These are phyloP conservation scores for Kurtzmaniella quercitrusa DNA, from an alignment of 1,139 yeast species.

Conservation along the genomic window DNA sequence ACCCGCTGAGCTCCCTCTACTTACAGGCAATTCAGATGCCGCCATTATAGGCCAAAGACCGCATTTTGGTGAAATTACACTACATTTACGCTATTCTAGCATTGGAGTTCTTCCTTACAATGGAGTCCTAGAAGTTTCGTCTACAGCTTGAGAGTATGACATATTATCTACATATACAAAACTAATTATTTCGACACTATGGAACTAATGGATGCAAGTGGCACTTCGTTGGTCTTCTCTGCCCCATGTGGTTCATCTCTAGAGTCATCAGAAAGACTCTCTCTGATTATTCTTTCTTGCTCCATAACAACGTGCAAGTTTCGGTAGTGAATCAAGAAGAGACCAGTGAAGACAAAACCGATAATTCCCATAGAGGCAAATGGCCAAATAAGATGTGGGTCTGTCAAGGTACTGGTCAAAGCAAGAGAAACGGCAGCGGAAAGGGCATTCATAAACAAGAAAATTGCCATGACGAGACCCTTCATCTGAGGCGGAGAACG, in stretches of 20 bases:
- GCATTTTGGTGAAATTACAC: too few relatives aligned
- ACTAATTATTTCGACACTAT: background rate
- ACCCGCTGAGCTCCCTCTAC: too few relatives aligned
- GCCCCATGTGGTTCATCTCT: too few relatives aligned
- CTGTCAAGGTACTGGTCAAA: conserved; percentile 48
- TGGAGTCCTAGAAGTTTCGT: too few relatives aligned
- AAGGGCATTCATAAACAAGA: conserved; percentile 56
- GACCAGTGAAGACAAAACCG: conserved; percentile 37
- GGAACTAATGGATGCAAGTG: background rate
- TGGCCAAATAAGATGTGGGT: conserved; percentile 54
- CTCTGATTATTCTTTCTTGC: conserved; percentile 30
- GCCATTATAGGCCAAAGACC: too few relatives aligned
- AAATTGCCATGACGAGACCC: conserved; percentile 64
- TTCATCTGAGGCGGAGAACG: conserved; percentile 66
- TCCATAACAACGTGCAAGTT: conserved; percentile 52
- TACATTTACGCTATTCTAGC: too few relatives aligned
- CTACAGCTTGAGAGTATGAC: too few relatives aligned
- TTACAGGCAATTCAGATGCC: too few relatives aligned
- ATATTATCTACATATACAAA: background rate
- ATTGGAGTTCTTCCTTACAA: too few relatives aligned
- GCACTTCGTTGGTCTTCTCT: background rate
- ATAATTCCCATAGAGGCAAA: conserved; percentile 49
- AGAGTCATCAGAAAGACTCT: conserved; percentile 8
- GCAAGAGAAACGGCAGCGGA: conserved; percentile 59
- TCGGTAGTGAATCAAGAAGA: conserved; percentile 46